phyloP scores from a whole-genome alignment of 139 green algal genomes.

The Volvox reticuliferus region DNA sequence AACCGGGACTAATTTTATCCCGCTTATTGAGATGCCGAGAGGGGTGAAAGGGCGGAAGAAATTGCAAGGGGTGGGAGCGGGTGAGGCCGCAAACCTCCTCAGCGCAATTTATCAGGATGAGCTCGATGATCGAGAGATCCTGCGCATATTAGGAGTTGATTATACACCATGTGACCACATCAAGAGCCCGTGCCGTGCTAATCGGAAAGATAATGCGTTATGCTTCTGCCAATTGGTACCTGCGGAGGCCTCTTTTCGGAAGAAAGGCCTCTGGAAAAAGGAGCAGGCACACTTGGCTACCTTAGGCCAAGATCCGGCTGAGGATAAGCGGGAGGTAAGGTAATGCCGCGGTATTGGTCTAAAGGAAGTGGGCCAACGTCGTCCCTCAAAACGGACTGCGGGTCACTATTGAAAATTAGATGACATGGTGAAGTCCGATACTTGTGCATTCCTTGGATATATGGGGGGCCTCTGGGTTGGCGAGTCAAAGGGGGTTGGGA shows the following conservation, averaged over 20 bases:
- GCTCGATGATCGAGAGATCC: not conserved
- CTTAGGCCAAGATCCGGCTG: slow-evolving; percentile 65
- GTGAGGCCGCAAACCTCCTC: not conserved
- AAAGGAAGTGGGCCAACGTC: not conserved
- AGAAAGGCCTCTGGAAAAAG: slow-evolving; percentile 87
- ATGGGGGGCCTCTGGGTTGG: no score
- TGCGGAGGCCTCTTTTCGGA: slow-evolving; percentile 55
- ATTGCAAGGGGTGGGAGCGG: not conserved
- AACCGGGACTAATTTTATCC: no score
- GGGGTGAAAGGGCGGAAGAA: slow-evolving; percentile 5
- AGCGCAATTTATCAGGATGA: not conserved
- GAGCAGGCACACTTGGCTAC: slow-evolving; percentile 48
- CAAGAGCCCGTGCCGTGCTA: slow-evolving; percentile 39
- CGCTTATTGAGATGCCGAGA: not conserved
- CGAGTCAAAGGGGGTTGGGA: no score
- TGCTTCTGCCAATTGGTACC: slow-evolving; percentile 83
- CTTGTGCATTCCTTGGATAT: no score
- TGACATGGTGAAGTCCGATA: no score
- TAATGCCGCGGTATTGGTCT: not conserved
- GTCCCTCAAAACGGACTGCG: no score
- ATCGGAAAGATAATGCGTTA: slow-evolving; percentile 73
- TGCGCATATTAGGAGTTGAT: slow-evolving; percentile 1
- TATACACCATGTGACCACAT: not conserved
- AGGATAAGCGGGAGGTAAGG: slow-evolving; percentile 45
- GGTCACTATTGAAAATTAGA: no score